A percentile compares a stretch with the other conserved stretches of the same genome.
These are phyloP conservation scores for Plasmodium knowlesi DNA, from an alignment of 169 alveolate genomes.

Conservation along the genomic window DNA sequence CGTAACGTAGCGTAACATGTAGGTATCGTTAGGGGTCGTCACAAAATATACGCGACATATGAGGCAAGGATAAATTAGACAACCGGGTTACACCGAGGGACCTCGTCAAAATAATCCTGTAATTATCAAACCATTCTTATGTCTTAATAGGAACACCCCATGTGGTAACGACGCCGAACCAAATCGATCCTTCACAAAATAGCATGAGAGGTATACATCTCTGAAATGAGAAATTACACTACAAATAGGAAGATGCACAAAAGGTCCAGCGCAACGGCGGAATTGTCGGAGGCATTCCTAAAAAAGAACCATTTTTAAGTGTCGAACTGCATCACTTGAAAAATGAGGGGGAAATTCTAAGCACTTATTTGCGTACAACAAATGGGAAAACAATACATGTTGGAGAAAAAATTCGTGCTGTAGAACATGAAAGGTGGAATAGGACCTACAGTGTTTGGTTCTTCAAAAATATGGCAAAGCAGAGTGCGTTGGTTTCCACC, in stretches of 20 bases:
- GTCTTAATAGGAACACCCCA: background rate
- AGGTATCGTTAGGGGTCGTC: background rate
- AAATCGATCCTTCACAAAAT: background rate
- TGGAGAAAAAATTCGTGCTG: too few species aligned
- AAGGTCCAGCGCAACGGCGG: background rate
- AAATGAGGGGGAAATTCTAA: too few species aligned
- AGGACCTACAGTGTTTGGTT: too few species aligned
- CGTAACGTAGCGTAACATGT: background rate
- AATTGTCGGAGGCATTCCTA: background rate
- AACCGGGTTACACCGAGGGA: background rate
- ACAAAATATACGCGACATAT: background rate
- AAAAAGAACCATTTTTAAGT: background rate
- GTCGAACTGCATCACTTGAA: background rate
- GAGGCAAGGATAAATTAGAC: background rate
- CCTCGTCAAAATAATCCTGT: background rate
- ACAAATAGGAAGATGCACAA: background rate
- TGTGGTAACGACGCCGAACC: background rate
- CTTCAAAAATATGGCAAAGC: too few species aligned
- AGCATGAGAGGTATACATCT: background rate
- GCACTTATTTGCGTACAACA: too few species aligned
- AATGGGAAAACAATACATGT: too few species aligned
- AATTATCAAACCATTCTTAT: background rate
- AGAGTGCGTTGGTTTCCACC: too few species aligned
- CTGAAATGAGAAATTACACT: background rate
- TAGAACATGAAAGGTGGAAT: too few species aligned